Evolutionary conservation across 192 early-diverging fungal genomes (phyloP).

Genomic region (Linnemannia hyalina): DNA sequence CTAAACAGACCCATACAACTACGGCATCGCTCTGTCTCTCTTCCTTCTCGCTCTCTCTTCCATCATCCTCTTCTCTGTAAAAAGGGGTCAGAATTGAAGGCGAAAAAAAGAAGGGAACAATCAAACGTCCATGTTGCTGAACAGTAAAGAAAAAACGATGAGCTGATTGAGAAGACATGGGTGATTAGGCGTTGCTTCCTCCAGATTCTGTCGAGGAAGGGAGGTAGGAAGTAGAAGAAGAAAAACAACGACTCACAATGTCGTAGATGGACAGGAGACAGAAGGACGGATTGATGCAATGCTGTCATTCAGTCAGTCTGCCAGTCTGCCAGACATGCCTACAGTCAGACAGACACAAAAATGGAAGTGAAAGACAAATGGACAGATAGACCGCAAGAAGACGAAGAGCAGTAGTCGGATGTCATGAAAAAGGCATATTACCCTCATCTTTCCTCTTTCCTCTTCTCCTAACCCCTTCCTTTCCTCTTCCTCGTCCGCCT

Average conservation of each 20-base stretch:
- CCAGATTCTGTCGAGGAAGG: not conserved
- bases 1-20: not conserved
- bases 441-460: not conserved
- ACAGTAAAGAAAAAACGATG: not conserved
- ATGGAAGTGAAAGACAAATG: not conserved
- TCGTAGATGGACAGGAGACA: constrained; percentile 12
- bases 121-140: not conserved
- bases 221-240: not conserved
- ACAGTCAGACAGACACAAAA: not conserved
- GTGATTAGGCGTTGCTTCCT: constrained; percentile 3
- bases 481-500: not conserved
- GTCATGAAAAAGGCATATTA: constrained; percentile 2
- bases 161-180: not conserved
- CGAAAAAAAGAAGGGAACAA: not conserved
- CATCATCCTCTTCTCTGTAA: not conserved
- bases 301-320: not conserved
- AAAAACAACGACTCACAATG: not conserved
- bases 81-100: not conserved
- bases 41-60: not conserved
- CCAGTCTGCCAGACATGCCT: not conserved
- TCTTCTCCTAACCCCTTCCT: not conserved
- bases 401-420: not conserved
- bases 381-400: not conserved
- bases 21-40: not conserved
- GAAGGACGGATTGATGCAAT: not conserved